Percentiles rank a stretch among this genome's conserved stretches.
Conservation (phyloP, 768 basidiomycete genomes). For the Collybia nuda region DNA sequence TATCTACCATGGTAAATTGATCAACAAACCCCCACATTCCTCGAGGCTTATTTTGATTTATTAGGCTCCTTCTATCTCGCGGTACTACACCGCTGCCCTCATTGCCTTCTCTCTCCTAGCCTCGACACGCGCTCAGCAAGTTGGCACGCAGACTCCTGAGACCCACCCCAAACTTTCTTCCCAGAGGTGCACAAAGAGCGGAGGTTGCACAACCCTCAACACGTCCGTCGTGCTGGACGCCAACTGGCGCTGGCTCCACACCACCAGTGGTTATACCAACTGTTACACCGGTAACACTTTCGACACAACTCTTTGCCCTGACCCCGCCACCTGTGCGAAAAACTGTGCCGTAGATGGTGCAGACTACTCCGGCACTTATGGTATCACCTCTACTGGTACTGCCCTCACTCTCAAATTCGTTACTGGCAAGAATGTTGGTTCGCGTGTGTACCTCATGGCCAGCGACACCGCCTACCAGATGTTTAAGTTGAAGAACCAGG, state of each 20-base stretch:
- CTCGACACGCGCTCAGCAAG: conserved; percentile 48
- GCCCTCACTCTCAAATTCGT: conserved; percentile 50
- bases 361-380: conserved; percentile 50
- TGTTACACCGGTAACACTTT: conserved; percentile 60
- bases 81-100: conserved; percentile 23
- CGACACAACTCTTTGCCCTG: conserved; percentile 51
- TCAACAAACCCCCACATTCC: too few species aligned
- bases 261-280: conserved; percentile 33
- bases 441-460: conserved; percentile 31
- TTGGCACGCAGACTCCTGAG: conserved; percentile 43
- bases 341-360: conserved; percentile 46
- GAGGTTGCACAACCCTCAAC: conserved; percentile 33
- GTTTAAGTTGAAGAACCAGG: conserved; percentile 41
- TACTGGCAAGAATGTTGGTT: conserved; percentile 41
- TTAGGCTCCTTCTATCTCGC: too few species aligned
- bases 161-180: conserved; percentile 28
- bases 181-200: conserved; percentile 45
- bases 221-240: conserved; percentile 48
- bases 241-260: conserved; percentile 59
- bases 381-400: conserved; percentile 46
- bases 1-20: too few species aligned
- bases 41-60: too few species aligned
- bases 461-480: conserved; percentile 29
- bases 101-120: conserved; percentile 37
- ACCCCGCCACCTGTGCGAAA: conserved; percentile 42